Evolutionary conservation across 768 basidiomycete species (phyloP), one percentile per base, ranked within the genome.

Genomic region (Dioszegia crocea): DNA sequence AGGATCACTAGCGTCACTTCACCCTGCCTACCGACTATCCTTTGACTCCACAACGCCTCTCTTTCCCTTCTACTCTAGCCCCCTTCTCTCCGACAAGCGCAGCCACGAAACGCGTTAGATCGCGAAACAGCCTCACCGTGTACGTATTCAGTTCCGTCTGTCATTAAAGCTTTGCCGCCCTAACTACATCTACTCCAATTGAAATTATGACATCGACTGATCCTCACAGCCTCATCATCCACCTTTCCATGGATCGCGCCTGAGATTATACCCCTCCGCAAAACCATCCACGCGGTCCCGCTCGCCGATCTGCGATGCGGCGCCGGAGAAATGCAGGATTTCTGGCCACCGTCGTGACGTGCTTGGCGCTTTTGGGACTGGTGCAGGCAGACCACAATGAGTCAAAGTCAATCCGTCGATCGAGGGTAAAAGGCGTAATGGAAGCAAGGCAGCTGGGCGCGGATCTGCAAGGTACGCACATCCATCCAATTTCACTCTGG

Each of bases 361-460:
- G 40, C 24, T 19, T 53, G 51, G 51, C 24, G 19, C 23, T 53
- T 9, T 17, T 53, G 12, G 51, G 38, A 40, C 21, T 40, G 51
- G 51, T 24, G 23, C 51, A 40, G 23, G 51, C 51, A 21, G 24
- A 41, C 5, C 49, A 50, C 30, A 12, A 50, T 50, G 49, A 29
- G 33, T 26, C 29, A n/a, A 50, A 23, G 23, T 30, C n/a, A 33
- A 30, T 30, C 23, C 30, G 49, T 30, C 30, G 49, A 19, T 50
- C 49, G 30, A 50, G 49, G 49, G 36, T 29, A 12, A 50, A 29
- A 21, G 29, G 49, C 4, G 23, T 29, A 6, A 39, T 57, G 31
- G 56, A 38, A 12, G 46, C 11, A 16, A 46, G 56, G 17, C 56
- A 49, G 23, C n/a, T 57, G n/a, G 56, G 56, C 23, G 10, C 26